Conservation (phyloP, 169 alveolate genomes). For the Plasmodium vivax region DNA sequence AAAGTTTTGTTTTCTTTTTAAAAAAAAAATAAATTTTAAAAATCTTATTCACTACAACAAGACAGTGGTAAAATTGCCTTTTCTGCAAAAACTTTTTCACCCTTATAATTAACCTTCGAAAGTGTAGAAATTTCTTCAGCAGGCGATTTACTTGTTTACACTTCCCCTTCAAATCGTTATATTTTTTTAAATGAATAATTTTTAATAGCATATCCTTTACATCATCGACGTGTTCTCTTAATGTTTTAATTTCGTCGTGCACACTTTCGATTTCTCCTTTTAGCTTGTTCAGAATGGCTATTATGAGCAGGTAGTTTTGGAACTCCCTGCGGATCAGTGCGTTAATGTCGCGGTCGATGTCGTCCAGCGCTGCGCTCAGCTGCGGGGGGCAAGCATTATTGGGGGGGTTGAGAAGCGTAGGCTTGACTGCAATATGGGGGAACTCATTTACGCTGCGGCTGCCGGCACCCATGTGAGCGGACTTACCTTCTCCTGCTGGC, state of each 20-base stretch:
- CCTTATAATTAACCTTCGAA: background rate
- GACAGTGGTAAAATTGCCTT: conserved; percentile 9
- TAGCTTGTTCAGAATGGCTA: background rate
- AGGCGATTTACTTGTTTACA: background rate
- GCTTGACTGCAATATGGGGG: background rate
- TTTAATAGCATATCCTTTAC: conserved; percentile 1
- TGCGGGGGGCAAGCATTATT: background rate
- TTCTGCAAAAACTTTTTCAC: background rate
- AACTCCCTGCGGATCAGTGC: background rate
- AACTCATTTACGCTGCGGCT: background rate
- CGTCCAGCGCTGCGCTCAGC: conserved; percentile 12
- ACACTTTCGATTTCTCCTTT: conserved; percentile 1
- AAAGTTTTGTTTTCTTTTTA: background rate
- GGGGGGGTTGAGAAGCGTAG: background rate
- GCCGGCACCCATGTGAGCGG: background rate
- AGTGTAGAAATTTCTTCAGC: background rate
- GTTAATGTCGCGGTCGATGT: background rate
- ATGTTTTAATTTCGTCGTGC: background rate
- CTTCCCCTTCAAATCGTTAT: conserved; percentile 4
- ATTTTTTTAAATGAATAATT: conserved; percentile 15
- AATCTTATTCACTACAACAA: background rate
- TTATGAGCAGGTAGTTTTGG: background rate
- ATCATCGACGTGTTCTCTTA: background rate
- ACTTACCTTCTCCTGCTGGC: background rate
- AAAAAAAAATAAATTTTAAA: background rate